phyloP scores from a whole-genome alignment of 2,329 filamentous ascomycete species.

The Botrytis deweyae region DNA sequence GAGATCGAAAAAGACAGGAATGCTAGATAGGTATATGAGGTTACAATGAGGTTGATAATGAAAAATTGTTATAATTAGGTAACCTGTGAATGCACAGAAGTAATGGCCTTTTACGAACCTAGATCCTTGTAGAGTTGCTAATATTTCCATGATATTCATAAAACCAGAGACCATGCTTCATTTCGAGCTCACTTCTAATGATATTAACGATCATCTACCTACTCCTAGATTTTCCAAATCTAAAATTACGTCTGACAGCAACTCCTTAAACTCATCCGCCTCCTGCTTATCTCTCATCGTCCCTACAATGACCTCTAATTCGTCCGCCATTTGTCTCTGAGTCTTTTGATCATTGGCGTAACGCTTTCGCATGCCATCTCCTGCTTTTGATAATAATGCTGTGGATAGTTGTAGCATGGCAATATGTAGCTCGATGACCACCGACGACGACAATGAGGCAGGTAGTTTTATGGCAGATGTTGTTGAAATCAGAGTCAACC shows the following conservation, averaged over 20 bases:
- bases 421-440: constrained; percentile 49
- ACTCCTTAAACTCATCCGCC: constrained; percentile 42
- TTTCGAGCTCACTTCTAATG: neutral
- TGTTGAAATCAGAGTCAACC: constrained; percentile 55
- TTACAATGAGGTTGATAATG: neutral
- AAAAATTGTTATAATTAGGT: neutral
- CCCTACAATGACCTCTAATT: constrained; percentile 40
- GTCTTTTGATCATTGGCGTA: constrained; percentile 53
- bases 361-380: constrained; percentile 48
- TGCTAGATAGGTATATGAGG: neutral
- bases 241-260: constrained; percentile 38
- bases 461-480: constrained; percentile 44
- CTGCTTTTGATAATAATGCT: constrained; percentile 50
- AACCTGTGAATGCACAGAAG: neutral
- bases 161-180: no score
- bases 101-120: neutral
- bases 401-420: constrained; percentile 57
- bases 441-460: constrained; percentile 17
- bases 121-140: neutral
- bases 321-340: constrained; percentile 49
- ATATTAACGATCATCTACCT: neutral
- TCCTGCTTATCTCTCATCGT: constrained; percentile 33
- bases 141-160: neutral
- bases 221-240: constrained; percentile 21
- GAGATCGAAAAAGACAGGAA: no score